Base-by-base conservation (phyloP, 1,139 yeast genomes). In the Scheffersomyces titani region DNA sequence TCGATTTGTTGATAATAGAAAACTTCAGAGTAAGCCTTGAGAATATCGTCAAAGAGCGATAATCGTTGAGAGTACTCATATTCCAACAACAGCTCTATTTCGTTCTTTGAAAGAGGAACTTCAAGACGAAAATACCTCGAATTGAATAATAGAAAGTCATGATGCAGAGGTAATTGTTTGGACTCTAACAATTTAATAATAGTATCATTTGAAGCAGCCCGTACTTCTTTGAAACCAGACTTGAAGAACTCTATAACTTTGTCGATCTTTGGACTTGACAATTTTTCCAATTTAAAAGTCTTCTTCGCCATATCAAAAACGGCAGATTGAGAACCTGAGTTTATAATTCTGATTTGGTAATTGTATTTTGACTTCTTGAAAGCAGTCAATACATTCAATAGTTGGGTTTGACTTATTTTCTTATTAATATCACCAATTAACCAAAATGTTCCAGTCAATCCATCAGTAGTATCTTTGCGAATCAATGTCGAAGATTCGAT, bases 361-460 rank as follows among this genome's bases (percentile, higher is more conserved):
- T 73, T 67, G 18, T 63, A 58, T 0, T 60, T 52, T 1, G 60
- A 57, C 16, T 49, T 54, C 19, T 68, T 63, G 54, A 86, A 64
- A 1, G 77, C 63, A 6, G 59, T 61, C 50, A 79, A 63, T 4
- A 75, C 49, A 44, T 74, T 75, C 11, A 70, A 57, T 13, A 86
- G 67, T 64, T 87, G 92, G 1, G 70, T 62, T 19, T 79, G 55
- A 18, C 81, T 69, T 1, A 63, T 58, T 1, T 60, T 52, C 3
- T 76, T 65, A 18, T 75, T 71, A 54, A 86, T 77, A 63, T 86
- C 84, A 16, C 91, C 92, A 54, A 85, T 70, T 13, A 88, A 61
- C 80, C 90, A 86, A 18, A 86, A 61, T 0, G 87, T 76, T 0
- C 71, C 67, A 1, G 73, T 59, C 6, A 69, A 52, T 19, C 59